Conservation (phyloP, 1,139 yeast species). For the Kurtzmaniella quercitrusa region DNA sequence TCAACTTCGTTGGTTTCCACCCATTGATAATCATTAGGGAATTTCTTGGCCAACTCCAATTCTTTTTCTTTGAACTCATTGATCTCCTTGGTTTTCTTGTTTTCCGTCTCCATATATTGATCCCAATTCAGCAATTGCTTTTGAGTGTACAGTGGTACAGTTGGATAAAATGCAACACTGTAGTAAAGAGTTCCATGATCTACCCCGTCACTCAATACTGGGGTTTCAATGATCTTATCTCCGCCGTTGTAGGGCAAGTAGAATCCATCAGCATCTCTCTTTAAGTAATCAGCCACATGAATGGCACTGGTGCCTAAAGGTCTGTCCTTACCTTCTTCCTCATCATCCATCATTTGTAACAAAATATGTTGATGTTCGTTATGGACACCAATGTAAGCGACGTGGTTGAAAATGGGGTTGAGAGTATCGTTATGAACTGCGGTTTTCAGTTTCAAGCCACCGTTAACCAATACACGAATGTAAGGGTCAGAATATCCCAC, state of each 20-base stretch:
- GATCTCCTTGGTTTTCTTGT: conserved; percentile 29
- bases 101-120: conserved; percentile 30
- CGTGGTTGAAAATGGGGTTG: conserved; percentile 55
- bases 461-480: conserved; percentile 53
- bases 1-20: conserved; percentile 49
- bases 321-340: conserved; percentile 59
- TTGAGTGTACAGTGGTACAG: conserved; percentile 56
- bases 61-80: conserved; percentile 33
- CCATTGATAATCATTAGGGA: conserved; percentile 65
- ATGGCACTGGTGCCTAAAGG: conserved; percentile 56
- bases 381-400: conserved; percentile 58
- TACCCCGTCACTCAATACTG: conserved; percentile 40
- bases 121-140: conserved; percentile 43
- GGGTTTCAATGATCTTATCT: conserved; percentile 40
- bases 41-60: conserved; percentile 41
- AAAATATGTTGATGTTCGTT: conserved; percentile 57
- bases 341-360: conserved; percentile 62
- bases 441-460: conserved; percentile 54
- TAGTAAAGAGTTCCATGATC: conserved; percentile 50
- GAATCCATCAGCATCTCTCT: conserved; percentile 42
- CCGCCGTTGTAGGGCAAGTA: conserved; percentile 51
- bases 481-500: conserved; percentile 76
- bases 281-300: conserved; percentile 46
- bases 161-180: conserved; percentile 60
- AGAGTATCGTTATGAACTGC: conserved; percentile 50